These are phyloP conservation scores for Tuber brumale DNA, from an alignment of 495 filamentous ascomycete species.

Conservation along the genomic window DNA sequence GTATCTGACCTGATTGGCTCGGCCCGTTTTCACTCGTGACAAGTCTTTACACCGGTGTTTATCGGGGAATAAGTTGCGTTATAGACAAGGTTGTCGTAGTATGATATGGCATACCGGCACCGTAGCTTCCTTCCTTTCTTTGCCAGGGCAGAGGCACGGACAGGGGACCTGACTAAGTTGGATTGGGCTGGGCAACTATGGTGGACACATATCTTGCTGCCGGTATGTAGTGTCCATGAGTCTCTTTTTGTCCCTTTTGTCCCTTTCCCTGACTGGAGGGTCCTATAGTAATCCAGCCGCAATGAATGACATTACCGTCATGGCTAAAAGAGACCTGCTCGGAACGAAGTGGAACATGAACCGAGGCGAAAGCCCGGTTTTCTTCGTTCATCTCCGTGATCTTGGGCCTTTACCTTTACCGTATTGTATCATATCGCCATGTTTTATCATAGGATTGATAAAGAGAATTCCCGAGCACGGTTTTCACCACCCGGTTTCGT, in stretches of 20 bases:
- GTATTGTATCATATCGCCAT: background rate
- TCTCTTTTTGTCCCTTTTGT: background rate
- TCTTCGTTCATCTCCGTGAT: background rate
- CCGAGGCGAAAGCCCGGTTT: background rate
- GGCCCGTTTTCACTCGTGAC: constrained; percentile 1
- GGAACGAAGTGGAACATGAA: background rate
- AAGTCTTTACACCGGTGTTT: background rate
- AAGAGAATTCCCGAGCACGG: background rate
- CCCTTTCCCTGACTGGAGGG: background rate
- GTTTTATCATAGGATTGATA: background rate
- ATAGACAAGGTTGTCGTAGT: background rate
- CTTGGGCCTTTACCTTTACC: background rate
- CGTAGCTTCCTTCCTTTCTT: background rate
- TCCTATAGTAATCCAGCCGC: background rate
- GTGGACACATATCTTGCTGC: background rate
- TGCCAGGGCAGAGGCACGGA: background rate
- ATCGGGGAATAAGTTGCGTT: constrained; percentile 2
- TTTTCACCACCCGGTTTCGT: background rate
- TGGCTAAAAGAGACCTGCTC: background rate
- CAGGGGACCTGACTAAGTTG: background rate
- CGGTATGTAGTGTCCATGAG: background rate
- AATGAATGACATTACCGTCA: background rate
- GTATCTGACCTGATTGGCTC: constrained; percentile 1
- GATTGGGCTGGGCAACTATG: background rate
- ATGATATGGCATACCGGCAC: background rate